Evolutionary conservation across 108 stramenopile species (phyloP), one percentile per base, ranked within the genome.

Genomic region (Skeletonema grethae): DNA sequence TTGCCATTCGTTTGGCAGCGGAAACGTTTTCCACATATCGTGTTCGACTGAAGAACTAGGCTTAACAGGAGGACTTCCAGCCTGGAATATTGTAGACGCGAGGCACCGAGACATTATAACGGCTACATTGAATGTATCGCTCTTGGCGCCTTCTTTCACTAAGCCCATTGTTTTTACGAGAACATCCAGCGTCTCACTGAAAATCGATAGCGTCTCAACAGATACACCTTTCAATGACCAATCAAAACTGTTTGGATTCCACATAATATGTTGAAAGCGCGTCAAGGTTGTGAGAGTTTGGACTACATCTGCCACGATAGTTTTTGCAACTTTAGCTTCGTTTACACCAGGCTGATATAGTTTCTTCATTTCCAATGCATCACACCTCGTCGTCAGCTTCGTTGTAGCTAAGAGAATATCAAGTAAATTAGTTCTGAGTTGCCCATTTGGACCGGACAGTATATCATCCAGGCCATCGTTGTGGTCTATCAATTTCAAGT

Each of bases 1-100:
- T 65, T 85, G 86, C 84, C 88, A 86, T 9, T 69, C 53, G 55
- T 66, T 73, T 53, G 57, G 64, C n/a, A 88, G 63, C 15, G 86
- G 86, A 55, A 78, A 76, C 12, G 72, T 58, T 59, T 64, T 69
- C 53, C 35, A 45, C 6, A 16, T 48, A 43, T 61, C 41, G 16
- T 48, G 10, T 43, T 41, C 13, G 8, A 43, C 12, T 48, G 39
- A 28, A 22, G 9, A 7, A 53, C 45, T 5, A 30, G 43, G 28
- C 39, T 25, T 67, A 12, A 58, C n/a, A n/a, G 36, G 11, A 15
- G 31, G 34, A 59, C 57, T 67, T 29, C 63, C 72, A 46, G 46
- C 65, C 38, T 73, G 53, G 36, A 60, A 73, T 32, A 76, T 76
- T 16, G 61, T 48, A 57, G 74, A 69, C 63, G 75, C 45, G 24